Evolutionary conservation across 805 yeast species (phyloP), one percentile per base, ranked within the genome.

Genomic region (Suhomyces sp.): DNA sequence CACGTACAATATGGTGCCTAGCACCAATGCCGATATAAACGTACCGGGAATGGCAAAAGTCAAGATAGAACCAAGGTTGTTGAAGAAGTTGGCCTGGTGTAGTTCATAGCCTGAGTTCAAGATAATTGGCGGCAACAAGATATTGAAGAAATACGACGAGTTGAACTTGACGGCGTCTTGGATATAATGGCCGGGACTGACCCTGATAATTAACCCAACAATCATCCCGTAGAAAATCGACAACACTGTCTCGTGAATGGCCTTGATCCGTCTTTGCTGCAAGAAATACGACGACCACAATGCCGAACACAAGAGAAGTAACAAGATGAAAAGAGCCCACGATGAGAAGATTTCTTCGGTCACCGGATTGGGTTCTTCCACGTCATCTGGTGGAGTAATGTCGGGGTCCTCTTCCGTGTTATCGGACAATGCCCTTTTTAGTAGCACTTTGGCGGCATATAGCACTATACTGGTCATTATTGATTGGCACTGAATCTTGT

Each of bases 31-130:
- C 38, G 96, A 88, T 40, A 94, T 82, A 62, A 96, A 90, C 0
- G 99, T 94, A 5, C 99, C 99, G 0, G 97, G 97, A 48, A 94
- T 91, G 24, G 99, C 99, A 77, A 93, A 94, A 2, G 89, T 87
- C 56, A 94, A 71, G 56, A 94, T 93, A 2, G 97, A 85, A 4
- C 96, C 94, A 47, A 94, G 85, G 70, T 96, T 94, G 60, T 90
- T 79, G 69, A 94, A 94, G 71, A 94, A 94, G 67, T 96, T 93
- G 41, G 90, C 94, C 73, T 94, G 98, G 66, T 96, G 96, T 54
- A 94, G 76, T 69, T 96, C 98, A 67, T 94, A 94, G 15, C 99
- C 99, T 3, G 97, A 90, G 65, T 94, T 94, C 59, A 94, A 77
- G 58, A 94, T 94, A 65, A 94, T 94, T 1, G 99, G 99, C 2